A percentile compares a stretch with the other conserved stretches of the same genome.
Evolutionary conservation across 2,329 filamentous ascomycete genomes (phyloP).

Genomic region (Ceratocystis colombiana): DNA sequence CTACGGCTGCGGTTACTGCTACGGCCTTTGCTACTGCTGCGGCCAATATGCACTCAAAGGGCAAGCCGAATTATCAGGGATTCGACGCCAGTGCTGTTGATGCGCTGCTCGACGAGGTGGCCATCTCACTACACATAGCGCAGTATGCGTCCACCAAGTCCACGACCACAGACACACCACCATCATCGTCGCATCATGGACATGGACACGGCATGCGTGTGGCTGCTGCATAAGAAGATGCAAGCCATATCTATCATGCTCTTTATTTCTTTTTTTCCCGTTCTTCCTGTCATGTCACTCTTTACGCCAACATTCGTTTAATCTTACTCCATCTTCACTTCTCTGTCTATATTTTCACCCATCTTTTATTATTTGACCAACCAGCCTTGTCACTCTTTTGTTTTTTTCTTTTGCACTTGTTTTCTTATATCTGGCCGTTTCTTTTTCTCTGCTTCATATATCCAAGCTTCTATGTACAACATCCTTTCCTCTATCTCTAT

Average conservation of each 20-base stretch:
- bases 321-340: constrained; percentile 3
- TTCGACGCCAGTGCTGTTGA: constrained; percentile 13
- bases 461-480: constrained; percentile 1
- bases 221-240: background rate
- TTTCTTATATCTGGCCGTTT: no score
- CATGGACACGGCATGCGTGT: background rate
- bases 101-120: constrained; percentile 23
- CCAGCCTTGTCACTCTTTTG: background rate
- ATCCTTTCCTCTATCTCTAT: background rate
- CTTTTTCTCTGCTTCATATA: background rate
- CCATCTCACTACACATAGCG: constrained; percentile 22
- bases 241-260: background rate
- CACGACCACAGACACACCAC: background rate
- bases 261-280: constrained; percentile 12
- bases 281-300: constrained; percentile 11
- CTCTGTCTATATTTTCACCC: constrained; percentile 9
- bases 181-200: constrained; percentile 2
- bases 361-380: background rate
- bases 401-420: no score
- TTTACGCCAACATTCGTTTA: constrained; percentile 13
- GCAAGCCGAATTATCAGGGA: background rate
- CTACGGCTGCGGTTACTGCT: background rate
- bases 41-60: constrained; percentile 1
- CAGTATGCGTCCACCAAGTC: constrained; percentile 11
- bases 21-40: constrained; percentile 9